Evolutionary conservation across 768 basidiomycete genomes (phyloP), one percentile per base, ranked within the genome.

Genomic region (Tulasnella sp.): DNA sequence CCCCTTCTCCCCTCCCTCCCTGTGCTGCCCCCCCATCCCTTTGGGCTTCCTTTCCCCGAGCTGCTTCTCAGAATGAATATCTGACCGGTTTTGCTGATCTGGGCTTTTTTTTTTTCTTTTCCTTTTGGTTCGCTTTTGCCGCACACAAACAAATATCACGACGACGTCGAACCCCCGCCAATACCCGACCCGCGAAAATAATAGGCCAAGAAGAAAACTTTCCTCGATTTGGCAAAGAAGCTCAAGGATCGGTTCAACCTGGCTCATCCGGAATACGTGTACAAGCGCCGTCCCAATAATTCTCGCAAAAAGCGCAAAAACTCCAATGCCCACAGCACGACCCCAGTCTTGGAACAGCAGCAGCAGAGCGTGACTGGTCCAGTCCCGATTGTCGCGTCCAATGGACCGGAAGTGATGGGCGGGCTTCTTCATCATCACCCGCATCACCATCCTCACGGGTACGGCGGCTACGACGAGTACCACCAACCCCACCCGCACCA

Each of bases 221-320:
- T 95, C 84, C 91, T 94, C 79, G 92, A 95, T 83, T 93, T 94
- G 84, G 94, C 94, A 14, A 94, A 94, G 85, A 89, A 90, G 80
- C 86, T 96, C 77, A 96, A 96, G 85, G 94, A 96, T 82, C 91
- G 87, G 77, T 96, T 96, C 87, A 95, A 95, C 85, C 86, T 89
- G 34, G 93, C 91, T 83, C 95, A 95, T 85, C 94, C 94, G 21
- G 94, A 95, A 88, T 96, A 96, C 82, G 94, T 96, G 71, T 96
- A 96, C 87, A 90, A 92, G 83, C 91, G 94, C 76, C 89, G 94
- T 75, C 94, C 94, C 38, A 96, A 96, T 86, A 94, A 96, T 84
- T 92, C 92, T 78, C 91, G 94, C 82, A 92, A 90, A 83, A 89
- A 88, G 83, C 87, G 89, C 79, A 87, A 79, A 68, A 72, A 72